Evolutionary conservation across 2,329 filamentous ascomycete species (phyloP), one percentile per base, ranked within the genome.

Genomic region (Fusarium sp.): DNA sequence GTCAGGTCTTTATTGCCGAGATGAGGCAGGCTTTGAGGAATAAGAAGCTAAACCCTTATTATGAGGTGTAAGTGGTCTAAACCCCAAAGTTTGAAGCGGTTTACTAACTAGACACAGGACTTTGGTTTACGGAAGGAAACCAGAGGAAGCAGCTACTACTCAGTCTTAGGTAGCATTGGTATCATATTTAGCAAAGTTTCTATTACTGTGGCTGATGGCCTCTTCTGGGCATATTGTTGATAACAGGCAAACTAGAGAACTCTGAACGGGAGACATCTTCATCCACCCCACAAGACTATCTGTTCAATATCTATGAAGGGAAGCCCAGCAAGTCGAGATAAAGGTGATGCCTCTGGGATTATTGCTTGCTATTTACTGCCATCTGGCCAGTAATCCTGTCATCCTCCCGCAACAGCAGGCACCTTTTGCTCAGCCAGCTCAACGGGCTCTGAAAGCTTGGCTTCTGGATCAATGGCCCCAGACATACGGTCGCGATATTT

Each of bases 21-120:
- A 71, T 71, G 68, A 68, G 68, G 54, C 65, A 71, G 61, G 68
- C 68, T 24, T 16, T 71, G 57, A 65, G 60, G 56, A 71, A 71
- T 18, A 71, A 68, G 33, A 71, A 62, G 31, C 37, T 57, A 13
- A 64, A 71, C n/a, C 68, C 54, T 31, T 71, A 71, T 61, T 71
- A 71, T 9, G 68, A 71, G 60, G 60, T 65, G 68, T 71, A 68
- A 71, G 68, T 71, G 13, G 4, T 6, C 31, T 3, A 24, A 14
- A 24, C 13, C 11, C 10, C 13, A 20, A 18, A n/a, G 27, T n/a
- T 33, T n/a, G 1, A n/a, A 20, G 8, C 14, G 2, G 5, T 35
- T 27, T 11, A 60, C 54, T 60, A 52, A 68, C 24, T 45, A 7
- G 31, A 31, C 24, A 68, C 10, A 71, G 68, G 33, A 71, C 68